These are phyloP conservation scores for Zygotorulaspora danielsina DNA, from an alignment of 805 yeast species.

Conservation along the genomic window DNA sequence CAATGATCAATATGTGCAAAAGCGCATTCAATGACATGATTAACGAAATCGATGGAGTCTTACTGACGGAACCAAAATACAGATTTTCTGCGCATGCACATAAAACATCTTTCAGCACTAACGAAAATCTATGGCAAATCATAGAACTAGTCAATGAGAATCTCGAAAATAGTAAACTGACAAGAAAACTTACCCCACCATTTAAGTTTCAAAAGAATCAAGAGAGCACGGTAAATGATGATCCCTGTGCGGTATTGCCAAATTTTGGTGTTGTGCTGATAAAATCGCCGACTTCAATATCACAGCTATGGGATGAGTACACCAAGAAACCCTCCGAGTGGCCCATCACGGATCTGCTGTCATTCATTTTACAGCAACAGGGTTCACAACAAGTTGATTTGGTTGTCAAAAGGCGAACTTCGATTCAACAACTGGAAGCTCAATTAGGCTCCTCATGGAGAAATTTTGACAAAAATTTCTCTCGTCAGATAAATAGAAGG, in stretches of 20 bases:
- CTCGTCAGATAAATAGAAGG: constrained; percentile 33
- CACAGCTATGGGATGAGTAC: constrained; percentile 33
- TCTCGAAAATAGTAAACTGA: not conserved
- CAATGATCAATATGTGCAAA: constrained; percentile 16
- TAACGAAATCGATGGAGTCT: constrained; percentile 17
- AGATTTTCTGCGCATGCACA: not conserved
- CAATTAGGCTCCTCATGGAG: constrained; percentile 31
- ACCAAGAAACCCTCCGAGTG: constrained; percentile 28
- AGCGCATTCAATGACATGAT: constrained; percentile 17
- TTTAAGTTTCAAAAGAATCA: no score
- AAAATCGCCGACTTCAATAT: constrained; percentile 29
- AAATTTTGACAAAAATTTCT: constrained; percentile 31
- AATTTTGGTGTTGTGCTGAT: constrained; percentile 31
- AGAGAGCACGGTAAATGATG: constrained; percentile 8
- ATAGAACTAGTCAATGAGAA: not conserved
- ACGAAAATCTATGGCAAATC: not conserved
- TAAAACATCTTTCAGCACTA: not conserved
- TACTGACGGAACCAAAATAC: not conserved
- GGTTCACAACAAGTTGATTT: constrained; percentile 15
- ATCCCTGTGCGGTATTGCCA: constrained; percentile 24
- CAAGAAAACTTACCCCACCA: not conserved
- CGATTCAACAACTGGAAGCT: constrained; percentile 27
- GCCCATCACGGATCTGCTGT: constrained; percentile 24
- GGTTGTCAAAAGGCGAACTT: constrained; percentile 21
- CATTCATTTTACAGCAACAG: constrained; percentile 20